These are phyloP conservation scores for Calonectria ilicicola DNA, from an alignment of 2,329 filamentous ascomycete genomes.

Conservation along the genomic window DNA sequence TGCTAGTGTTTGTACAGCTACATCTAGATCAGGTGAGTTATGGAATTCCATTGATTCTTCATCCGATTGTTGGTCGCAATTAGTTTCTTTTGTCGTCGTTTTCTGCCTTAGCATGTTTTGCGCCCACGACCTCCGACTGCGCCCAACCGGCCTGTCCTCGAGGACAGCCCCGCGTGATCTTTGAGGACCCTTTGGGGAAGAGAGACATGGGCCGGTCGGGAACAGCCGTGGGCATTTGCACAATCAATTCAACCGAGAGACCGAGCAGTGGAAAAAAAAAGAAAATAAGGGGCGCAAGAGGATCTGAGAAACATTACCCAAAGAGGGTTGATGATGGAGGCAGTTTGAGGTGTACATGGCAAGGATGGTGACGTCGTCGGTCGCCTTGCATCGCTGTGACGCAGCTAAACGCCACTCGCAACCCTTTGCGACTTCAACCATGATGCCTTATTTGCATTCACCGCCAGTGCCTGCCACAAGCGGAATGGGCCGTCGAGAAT, in stretches of 20 bases:
- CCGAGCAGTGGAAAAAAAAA: neutral
- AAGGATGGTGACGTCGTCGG: constrained; percentile 16
- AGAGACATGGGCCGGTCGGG: constrained; percentile 11
- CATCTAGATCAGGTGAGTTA: constrained; percentile 10
- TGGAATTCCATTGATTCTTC: constrained; percentile 4
- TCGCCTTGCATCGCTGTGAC: constrained; percentile 13
- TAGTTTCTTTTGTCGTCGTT: neutral
- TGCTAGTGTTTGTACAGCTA: neutral
- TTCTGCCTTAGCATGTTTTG: neutral
- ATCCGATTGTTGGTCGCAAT: neutral
- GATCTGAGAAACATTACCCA: neutral
- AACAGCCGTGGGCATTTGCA: neutral
- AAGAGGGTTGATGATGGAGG: neutral
- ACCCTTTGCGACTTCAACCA: neutral
- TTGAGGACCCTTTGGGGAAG: neutral
- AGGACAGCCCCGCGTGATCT: neutral
- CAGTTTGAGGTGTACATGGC: neutral
- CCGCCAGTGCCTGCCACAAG: constrained; percentile 12
- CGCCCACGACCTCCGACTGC: neutral
- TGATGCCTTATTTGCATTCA: constrained; percentile 16
- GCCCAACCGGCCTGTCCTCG: neutral
- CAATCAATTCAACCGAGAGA: neutral
- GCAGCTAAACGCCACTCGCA: constrained; percentile 5
- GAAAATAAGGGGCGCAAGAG: neutral
- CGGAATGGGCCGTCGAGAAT: neutral